Base-by-base conservation (phyloP, 176 grass and related monocot species). In the Phyllostachys edulis region DNA sequence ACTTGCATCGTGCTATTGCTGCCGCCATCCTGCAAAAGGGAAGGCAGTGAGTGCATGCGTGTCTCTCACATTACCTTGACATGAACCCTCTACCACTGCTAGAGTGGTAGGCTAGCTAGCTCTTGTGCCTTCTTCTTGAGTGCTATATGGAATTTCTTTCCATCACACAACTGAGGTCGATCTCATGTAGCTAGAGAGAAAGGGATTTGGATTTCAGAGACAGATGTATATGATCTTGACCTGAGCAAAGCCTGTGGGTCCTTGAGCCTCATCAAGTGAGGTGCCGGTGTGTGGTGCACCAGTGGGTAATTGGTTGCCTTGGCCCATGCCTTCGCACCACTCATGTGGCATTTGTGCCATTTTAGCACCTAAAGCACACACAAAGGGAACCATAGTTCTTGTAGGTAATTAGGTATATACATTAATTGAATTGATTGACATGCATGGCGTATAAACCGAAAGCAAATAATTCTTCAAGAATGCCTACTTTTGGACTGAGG, bases 191-290 rank as follows among this genome's bases (percentile, higher is more conserved):
- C n/a, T n/a, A n/a, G n/a, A 41, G 21, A 47, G 21, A 38, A 18
- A 66, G 32, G 14, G 37, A 26, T 46, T 73, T 23, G 11, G 46
- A 44, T 9, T 52, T 32, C 71, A 65, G 60, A 65, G 15, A 49
- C 76, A 34, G 34, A 80, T 67, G 77, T 24, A 38, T 54, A 42
- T 57, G 36, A 81, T 70, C 79, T 56, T 81, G 79, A 81, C 79
- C 79, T 81, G 64, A 81, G 36, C 49, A 29, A 81, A 40, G 45
- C 63, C 3, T 56, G 79, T 81, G 34, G 78, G 44, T 68, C 46
- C 78, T 37, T 55, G 65, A 32, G 36, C 55, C 21, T 44, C 75
- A 12, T 16, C 70, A 27, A 80, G 45, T 14, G 63, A 67, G 47
- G 17, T 52, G 71, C n/a, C n/a, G n/a, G n/a, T n/a, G n/a, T 51